These are phyloP conservation scores for Starmerella scarabaei DNA, from an alignment of 805 yeast genomes.

Conservation along the genomic window DNA sequence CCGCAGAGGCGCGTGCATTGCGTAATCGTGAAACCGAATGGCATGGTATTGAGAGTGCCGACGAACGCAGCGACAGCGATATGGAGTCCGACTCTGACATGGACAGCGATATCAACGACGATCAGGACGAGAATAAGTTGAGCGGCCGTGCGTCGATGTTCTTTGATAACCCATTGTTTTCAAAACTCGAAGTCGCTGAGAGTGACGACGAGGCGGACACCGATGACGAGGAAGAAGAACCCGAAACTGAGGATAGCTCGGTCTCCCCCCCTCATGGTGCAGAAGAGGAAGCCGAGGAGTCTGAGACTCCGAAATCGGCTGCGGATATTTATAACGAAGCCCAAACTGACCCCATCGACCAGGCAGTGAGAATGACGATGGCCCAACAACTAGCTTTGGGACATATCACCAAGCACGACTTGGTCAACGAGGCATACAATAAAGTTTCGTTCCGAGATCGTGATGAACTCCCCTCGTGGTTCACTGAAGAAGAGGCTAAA, in stretches of 20 bases:
- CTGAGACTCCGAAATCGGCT: slow-evolving; percentile 6
- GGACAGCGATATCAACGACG: slow-evolving; percentile 15
- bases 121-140: slow-evolving; percentile 19
- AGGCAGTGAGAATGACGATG: slow-evolving; percentile 58
- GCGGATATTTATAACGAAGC: slow-evolving; percentile 14
- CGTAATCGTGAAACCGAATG: slow-evolving; percentile 36
- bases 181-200: slow-evolving; percentile 19
- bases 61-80: slow-evolving; percentile 23
- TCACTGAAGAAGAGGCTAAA: slow-evolving; percentile 75
- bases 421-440: slow-evolving; percentile 86
- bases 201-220: slow-evolving; percentile 22
- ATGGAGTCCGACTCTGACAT: slow-evolving; percentile 17
- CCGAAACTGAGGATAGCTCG: slow-evolving; percentile 4
- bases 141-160: slow-evolving; percentile 29
- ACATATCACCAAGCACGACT: slow-evolving; percentile 67
- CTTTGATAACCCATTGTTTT: slow-evolving; percentile 29
- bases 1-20: slow-evolving; percentile 41
- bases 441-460: slow-evolving; percentile 82
- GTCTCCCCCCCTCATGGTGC: slow-evolving; percentile 5
- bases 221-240: slow-evolving; percentile 4
- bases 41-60: slow-evolving; percentile 26
- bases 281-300: slow-evolving; percentile 13
- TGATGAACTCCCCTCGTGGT: slow-evolving; percentile 95
- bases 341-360: slow-evolving; percentile 25
- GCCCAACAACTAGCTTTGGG: slow-evolving; percentile 94